Base-by-base conservation (phyloP, 129 eudicot species). In the Helichrysum umbraculigerum region DNA sequence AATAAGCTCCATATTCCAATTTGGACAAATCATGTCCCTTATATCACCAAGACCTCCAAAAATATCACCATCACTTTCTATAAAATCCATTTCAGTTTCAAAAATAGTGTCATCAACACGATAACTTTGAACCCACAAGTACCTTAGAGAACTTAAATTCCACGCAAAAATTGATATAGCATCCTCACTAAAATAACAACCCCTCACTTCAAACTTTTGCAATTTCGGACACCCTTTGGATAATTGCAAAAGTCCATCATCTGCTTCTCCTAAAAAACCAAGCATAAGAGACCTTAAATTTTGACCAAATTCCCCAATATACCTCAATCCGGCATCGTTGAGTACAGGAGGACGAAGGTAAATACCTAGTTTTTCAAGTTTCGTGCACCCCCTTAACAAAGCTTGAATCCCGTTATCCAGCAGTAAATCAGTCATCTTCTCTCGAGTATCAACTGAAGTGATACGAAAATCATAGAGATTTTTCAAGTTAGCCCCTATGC, bases 1-100 rank as follows among this genome's bases (percentile, higher is more conserved):
- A 72, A 93, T 93, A 74, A 93, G 76, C 86, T 93, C 98, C 61
- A 93, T 90, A 71, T 93, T 93, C 98, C 98, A 93, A 74, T 69
- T 84, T 0, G 92, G 91, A 22, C 98, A 87, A 41, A 86, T 91
- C 98, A 90, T 93, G 30, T 39, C 73, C 72, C 78, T 96, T 7
- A 72, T 73, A 32, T 81, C 81, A 42, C 65, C 66, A 50, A 41
- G 75, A 41, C 86, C 83, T 25, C 42, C 42, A 37, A 37, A 37
- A 5, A 37, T 37, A 37, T 37, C 42, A 41, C 47, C 47, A 41
- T 7, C 47, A 41, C 47, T 41, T 41, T 7, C 12, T 7, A 10
- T 41, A 3, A 41, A 41, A 41, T 41, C 47, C 47, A 41, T 41
- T 7, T 41, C 47, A 41, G 47, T 41, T 41, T 41, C 47, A 8